These are phyloP conservation scores for Fusarium chaquense DNA, from an alignment of 2,329 filamentous ascomycete species.

Conservation along the genomic window DNA sequence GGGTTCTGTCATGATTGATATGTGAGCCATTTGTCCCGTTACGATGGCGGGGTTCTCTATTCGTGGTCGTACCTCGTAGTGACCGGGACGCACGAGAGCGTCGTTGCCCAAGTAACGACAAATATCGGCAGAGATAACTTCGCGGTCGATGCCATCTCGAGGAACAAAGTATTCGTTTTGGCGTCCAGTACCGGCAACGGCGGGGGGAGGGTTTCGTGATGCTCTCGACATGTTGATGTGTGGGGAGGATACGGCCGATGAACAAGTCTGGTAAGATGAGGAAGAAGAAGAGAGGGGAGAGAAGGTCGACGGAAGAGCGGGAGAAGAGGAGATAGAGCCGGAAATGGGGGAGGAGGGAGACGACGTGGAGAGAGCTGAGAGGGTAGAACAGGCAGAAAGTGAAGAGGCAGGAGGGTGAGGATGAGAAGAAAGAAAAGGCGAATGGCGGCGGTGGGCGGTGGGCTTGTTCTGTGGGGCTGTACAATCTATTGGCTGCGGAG, in stretches of 20 bases:
- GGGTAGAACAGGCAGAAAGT: conserved; percentile 42
- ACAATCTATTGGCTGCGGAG: conserved; percentile 31
- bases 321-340: conserved; percentile 38
- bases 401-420: conserved; percentile 44
- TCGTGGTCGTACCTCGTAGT: conserved; percentile 71
- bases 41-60: conserved; percentile 7
- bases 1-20: conserved; percentile 59
- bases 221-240: conserved; percentile 56
- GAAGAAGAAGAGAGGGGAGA: conserved; percentile 36
- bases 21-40: conserved; percentile 45
- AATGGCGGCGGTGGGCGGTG: conserved; percentile 45
- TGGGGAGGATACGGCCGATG: conserved; percentile 36
- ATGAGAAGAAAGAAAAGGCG: conserved; percentile 50
- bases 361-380: conserved; percentile 38
- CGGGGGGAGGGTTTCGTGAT: conserved; percentile 54
- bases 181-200: conserved; percentile 58
- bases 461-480: conserved; percentile 40
- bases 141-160: conserved; percentile 82
- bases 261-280: conserved; percentile 39
- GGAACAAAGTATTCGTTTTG: conserved; percentile 86
- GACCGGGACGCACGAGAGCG: conserved; percentile 80
- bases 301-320: conserved; percentile 36
- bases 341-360: conserved; percentile 39
- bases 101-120: conserved; percentile 87
- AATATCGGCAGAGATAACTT: conserved; percentile 87